Conservation (phyloP, 345 rosid genomes). For the Geranium brycei region DNA sequence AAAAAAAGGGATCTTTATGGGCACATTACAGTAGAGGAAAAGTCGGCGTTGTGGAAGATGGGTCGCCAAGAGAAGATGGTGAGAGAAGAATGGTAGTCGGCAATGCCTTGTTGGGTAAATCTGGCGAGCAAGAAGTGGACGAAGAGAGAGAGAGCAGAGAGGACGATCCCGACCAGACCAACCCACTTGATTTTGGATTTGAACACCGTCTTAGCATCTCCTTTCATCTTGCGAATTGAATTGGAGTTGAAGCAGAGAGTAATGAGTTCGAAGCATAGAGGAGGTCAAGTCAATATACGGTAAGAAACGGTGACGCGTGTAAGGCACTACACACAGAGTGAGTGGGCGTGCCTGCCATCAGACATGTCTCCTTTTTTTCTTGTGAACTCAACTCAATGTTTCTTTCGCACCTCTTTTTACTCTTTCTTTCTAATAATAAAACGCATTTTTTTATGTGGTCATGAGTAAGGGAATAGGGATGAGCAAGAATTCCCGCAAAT, state of each 20-base stretch:
- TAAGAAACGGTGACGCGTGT: neutral
- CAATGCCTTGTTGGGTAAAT: constrained; percentile 53
- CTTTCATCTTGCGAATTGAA: constrained; percentile 32
- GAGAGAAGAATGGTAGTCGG: constrained; percentile 73
- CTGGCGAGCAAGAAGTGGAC: constrained; percentile 80
- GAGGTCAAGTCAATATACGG: neutral
- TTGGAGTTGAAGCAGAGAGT: neutral
- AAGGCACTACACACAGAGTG: neutral
- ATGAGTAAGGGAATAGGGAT: too few species aligned
- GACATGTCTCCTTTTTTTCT: neutral
- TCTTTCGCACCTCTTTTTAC: too few species aligned
- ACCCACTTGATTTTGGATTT: constrained; percentile 91
- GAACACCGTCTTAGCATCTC: constrained; percentile 57
- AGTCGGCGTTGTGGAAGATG: constrained; percentile 49
- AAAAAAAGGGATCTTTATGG: constrained; percentile 8
- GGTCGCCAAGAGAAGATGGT: constrained; percentile 98
- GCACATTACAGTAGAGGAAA: constrained; percentile 33
- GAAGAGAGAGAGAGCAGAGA: constrained; percentile 60
- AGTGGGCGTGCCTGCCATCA: neutral
- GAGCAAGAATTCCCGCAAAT: too few species aligned
- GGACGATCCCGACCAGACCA: constrained; percentile 57
- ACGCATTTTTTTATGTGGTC: too few species aligned
- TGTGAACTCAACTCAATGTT: too few species aligned
- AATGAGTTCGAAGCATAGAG: neutral
- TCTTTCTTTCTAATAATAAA: too few species aligned